Evolutionary conservation across 768 basidiomycete genomes (phyloP), one percentile per base, ranked within the genome.

Genomic region (Cubamyces sp.): DNA sequence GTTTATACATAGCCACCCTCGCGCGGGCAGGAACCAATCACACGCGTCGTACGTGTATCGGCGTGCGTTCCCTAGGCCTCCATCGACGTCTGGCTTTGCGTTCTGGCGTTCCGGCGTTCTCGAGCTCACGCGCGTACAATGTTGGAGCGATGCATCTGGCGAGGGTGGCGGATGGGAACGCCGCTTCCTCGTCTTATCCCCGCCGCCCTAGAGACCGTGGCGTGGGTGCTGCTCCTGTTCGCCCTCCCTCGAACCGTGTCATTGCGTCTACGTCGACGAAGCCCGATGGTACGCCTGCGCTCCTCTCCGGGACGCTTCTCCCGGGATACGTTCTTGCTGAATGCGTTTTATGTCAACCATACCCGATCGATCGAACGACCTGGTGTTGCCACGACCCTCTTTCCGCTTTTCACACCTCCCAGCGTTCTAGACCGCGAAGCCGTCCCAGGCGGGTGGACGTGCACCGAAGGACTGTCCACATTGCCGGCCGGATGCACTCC

Each of bases 171-270:
- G 42, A 43, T 16, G 42, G 42, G 42, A 43, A 18, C 42, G 2
- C 42, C 48, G 25, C 25, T 26, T 49, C 18, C 48, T 49, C 48
- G 34, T 34, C 46, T 49, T 48, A 48, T 48, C 55, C 45, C 55
- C 55, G 55, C 55, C 55, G 55, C 55, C 55, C 55, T 57, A 25
- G 37, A 37, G 45, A 57, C 55, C 55, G 55, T 48, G 46, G 12
- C 45, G 19, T 15, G n/a, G 34, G 34, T 23, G 21, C 28, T 30
- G 28, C 28, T n/a, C 15, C 19, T 9, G 34, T 3, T 42, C 16
- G 30, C 54, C n/a, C 34, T n/a, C 46, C 23, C 28, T 28, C 25
- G 54, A 55, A 46, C 12, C 54, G 43, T 43, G 25, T n/a, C 49
- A 7, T 25, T 26, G 23, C 25, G 48, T 26, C 25, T 16, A 25